Base-by-base conservation (phyloP, 768 basidiomycete genomes). In the Tulasnella sp. region DNA sequence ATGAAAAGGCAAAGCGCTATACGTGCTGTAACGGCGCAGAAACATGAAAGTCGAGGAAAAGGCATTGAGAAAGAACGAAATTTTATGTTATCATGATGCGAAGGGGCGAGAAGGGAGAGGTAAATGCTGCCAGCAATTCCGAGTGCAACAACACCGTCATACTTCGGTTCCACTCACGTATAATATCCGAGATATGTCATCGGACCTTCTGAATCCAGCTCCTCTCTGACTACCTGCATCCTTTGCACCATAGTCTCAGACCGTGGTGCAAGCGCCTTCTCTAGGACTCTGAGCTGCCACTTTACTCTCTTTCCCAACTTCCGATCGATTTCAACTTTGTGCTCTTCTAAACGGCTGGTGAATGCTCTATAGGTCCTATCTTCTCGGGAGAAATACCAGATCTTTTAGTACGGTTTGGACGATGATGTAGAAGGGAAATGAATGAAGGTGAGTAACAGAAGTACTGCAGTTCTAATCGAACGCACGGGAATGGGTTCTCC, bases 351-450 rank as follows among this genome's bases (percentile, higher is more conserved):
- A 50, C 60, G 72, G 58, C 74, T 71, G 20, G 61, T 59, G 53
- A 89, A 84, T 2, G 79, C 75, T 56, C 73, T 79, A 64, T 82
- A 84, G 12, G 86, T 78, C 31, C 92, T 78, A 55, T 89, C 83
- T 64, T 98, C 93, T 19, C 93, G 76, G 37, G 92, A 92, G 60
- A 98, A 98, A 60, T 83, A 89, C 56, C 84, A 91, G 15, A 79
- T 74, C 86, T 88, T 58, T 16, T 60, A 46, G 31, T 32, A 29
- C 24, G 51, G 34, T 35, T 16, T 12, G 16, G 34, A 16, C 12
- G 16, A 35, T 12, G 34, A 35, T 35, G 34, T 35, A 35, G 16
- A 35, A 12, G 34, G 16, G 16, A 35, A 35, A 16, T 12, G 34
- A 35, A 16, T 12, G 34, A 35, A 16, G n/a, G n/a, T n/a, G n/a